Evolutionary conservation across 2,329 filamentous ascomycete species (phyloP), one percentile per base, ranked within the genome.

Genomic region (Nigrograna mackinnonii): DNA sequence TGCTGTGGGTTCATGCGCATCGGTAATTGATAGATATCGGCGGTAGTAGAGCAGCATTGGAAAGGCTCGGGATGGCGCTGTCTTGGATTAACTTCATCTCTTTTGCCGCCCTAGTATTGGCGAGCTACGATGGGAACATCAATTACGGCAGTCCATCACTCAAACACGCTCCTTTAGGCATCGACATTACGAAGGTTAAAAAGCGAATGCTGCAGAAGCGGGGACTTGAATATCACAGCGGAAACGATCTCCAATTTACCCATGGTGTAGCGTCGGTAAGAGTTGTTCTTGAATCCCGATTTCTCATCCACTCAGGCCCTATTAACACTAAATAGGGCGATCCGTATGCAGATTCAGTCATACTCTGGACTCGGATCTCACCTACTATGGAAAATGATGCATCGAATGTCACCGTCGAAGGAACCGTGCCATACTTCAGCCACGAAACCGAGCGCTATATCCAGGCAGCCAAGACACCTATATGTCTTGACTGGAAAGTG

Each of bases 71-170:
- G n/a, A n/a, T n/a, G n/a, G n/a, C n/a, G n/a, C n/a, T n/a, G n/a
- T n/a, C n/a, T n/a, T n/a, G n/a, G n/a, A n/a, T n/a, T n/a, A n/a
- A n/a, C n/a, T n/a, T n/a, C n/a, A n/a, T n/a, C n/a, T n/a, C n/a
- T n/a, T n/a, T n/a, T n/a, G n/a, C n/a, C n/a, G n/a, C n/a, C n/a
- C n/a, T n/a, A n/a, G n/a, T n/a, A n/a, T n/a, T n/a, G n/a, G n/a
- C n/a, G n/a, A n/a, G n/a, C 24, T 64, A 50, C 7, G 54, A 61
- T 20, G 44, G 44, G 11, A 87, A 87, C 59, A 62, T 87, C 46
- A 87, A 87, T 68, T 89, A 87, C 62, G 73, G 76, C 37, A 85
- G 80, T 54, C 84, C 85, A 5, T 88, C 85, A 1, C 74, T 79
- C 30, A 77, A 84, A 32, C 85, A 88, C 50, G 75, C 79, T 4